Conservation (phyloP, 139 green algal genomes). For the Chlorella sorokiniana region DNA sequence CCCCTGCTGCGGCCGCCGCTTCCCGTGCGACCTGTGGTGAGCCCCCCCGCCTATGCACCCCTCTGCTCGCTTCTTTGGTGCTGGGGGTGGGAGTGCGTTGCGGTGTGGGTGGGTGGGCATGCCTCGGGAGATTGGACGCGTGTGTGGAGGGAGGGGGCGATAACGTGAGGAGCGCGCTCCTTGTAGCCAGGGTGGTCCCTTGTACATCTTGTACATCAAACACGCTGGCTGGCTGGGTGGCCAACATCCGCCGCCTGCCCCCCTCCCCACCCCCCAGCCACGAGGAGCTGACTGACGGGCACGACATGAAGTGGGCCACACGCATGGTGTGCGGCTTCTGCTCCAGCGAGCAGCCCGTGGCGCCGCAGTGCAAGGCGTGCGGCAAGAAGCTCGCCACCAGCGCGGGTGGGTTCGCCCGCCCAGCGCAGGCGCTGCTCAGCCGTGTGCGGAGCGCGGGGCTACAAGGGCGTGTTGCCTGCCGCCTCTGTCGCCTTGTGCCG, state of each 20-base stretch:
- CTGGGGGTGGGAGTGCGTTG: too few species aligned
- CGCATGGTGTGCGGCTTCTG: conserved; percentile 59
- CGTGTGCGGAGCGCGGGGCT: background rate
- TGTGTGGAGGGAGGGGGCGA: too few species aligned
- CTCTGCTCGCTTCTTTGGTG: background rate
- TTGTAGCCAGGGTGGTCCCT: too few species aligned
- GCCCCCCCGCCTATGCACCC: background rate
- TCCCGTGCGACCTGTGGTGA: conserved; percentile 55
- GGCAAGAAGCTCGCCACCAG: conserved; percentile 52
- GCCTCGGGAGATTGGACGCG: too few species aligned
- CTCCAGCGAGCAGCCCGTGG: conserved; percentile 43
- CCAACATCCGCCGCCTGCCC: background rate
- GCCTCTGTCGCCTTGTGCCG: background rate
- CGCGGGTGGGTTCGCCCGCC: conserved; percentile 10
- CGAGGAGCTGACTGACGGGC: conserved; percentile 54
- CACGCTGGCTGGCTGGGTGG: too few species aligned
- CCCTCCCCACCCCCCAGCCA: conserved; percentile 8
- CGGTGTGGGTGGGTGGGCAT: too few species aligned
- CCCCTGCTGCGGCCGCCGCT: conserved; percentile 72
- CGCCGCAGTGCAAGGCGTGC: conserved; percentile 41
- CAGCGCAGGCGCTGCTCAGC: too few species aligned
- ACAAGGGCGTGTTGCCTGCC: background rate
- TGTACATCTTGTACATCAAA: too few species aligned
- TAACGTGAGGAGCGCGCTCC: too few species aligned
- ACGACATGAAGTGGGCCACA: conserved; percentile 52